These are phyloP conservation scores for Hypoxylon sp. DNA, from an alignment of 2,329 filamentous ascomycete species.

Conservation along the genomic window DNA sequence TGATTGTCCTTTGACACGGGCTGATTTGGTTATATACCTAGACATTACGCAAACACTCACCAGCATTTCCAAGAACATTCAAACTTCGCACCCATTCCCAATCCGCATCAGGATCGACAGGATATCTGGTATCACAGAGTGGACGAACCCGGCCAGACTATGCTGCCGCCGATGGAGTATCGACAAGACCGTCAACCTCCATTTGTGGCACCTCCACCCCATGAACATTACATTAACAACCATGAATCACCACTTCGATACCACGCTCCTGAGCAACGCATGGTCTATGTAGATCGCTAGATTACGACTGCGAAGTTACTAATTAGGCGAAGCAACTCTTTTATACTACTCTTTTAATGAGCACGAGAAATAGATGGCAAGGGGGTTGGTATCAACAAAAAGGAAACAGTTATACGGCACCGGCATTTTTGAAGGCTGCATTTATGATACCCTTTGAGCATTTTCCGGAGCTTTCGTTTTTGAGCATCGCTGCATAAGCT, in stretches of 20 bases:
- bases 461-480: slow-evolving; percentile 28
- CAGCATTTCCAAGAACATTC: slow-evolving; percentile 29
- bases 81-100: slow-evolving; percentile 9
- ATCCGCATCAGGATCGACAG: slow-evolving; percentile 20
- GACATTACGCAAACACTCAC: slow-evolving; percentile 28
- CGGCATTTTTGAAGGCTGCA: slow-evolving; percentile 34
- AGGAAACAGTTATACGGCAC: slow-evolving; percentile 19
- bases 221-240: slow-evolving; percentile 41
- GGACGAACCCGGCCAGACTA: slow-evolving; percentile 25
- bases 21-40: slow-evolving; percentile 39
- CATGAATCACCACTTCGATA: slow-evolving; percentile 38
- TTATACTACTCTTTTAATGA: slow-evolving; percentile 11
- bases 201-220: slow-evolving; percentile 42
- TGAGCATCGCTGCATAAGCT: slow-evolving; percentile 27
- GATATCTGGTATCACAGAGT: slow-evolving; percentile 23
- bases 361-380: slow-evolving; percentile 12
- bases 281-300: slow-evolving; percentile 45
- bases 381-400: slow-evolving; percentile 8
- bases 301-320: background rate
- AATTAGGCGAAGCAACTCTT: slow-evolving; percentile 3
- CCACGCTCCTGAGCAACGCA: slow-evolving; percentile 39
- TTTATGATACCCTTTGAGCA: slow-evolving; percentile 49
- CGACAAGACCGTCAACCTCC: slow-evolving; percentile 38
- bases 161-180: slow-evolving; percentile 34
- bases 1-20: slow-evolving; percentile 2